Evolutionary conservation across 2,329 filamentous ascomycete species (phyloP), one percentile per base, ranked within the genome.

Genomic region (Epichloe glyceriae): DNA sequence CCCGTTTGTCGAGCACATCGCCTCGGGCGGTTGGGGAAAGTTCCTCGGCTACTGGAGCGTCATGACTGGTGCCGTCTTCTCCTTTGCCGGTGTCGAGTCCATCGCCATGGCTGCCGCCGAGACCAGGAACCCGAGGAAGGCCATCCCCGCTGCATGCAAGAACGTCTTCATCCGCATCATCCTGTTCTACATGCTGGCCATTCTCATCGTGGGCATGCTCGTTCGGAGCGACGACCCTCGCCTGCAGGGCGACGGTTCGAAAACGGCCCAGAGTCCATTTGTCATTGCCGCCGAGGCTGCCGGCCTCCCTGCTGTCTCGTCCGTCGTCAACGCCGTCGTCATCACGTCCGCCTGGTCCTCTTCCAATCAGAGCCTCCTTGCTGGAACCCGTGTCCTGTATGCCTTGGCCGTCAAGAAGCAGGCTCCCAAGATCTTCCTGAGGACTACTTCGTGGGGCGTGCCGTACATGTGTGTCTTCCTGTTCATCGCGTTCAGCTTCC

Each of bases 261-360:
- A 17, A 11, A 47, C 50, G 8, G 73, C 73, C 1, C 70, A 76
- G 60, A 70, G 65, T 62, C 83, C 82, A 11, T 87, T 83, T 59
- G 85, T 90, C 53, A 86, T 89, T 55, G 86, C 85, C 17, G 80
- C 83, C 38, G 73, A 76, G 11, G 75, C 79, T 33, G 85, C 85
- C 2, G 80, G 82, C 0, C 82, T 89, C 52, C 73, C 71, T 4
- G 82, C 75, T 6, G 75, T 89, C 4, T 82, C 84, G 0, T 80
- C 79, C 5, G 77, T 90, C 50, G 82, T 90, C 66, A 91, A 91
- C 62, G 85, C 84, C 37, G 73, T 89, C 26, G 82, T 90, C 57
- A 73, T 89, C 56, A 86, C 82, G 0, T 83, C 79, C 3, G 83
- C 82, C 2, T 79, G 76, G 72, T 80, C 76, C 2, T 75, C 77